Evolutionary conservation across 352 stramenopile species (phyloP).

Genomic region (Pythium rhizo-oryzae): DNA sequence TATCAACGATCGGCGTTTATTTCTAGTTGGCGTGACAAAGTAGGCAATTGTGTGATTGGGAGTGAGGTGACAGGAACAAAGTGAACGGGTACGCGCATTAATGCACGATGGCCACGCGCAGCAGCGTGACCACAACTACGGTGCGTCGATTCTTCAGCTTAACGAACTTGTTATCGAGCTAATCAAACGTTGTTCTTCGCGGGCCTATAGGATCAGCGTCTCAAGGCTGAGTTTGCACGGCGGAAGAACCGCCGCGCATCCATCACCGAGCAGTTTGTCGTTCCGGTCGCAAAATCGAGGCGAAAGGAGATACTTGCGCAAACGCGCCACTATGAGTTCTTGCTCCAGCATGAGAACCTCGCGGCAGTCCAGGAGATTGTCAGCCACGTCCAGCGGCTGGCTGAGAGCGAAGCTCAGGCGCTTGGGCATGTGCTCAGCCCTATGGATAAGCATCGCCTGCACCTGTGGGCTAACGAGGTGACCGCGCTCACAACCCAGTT

Average conservation of each 20-base stretch:
- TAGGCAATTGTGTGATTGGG: background rate
- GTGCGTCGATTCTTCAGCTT: background rate
- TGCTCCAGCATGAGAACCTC: slow-evolving; percentile 56
- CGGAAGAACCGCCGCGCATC: slow-evolving; percentile 54
- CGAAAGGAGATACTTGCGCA: slow-evolving; percentile 54
- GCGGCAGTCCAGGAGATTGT: slow-evolving; percentile 43
- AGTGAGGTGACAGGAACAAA: background rate
- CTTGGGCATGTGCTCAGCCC: slow-evolving; percentile 36
- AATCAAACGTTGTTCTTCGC: too few species aligned
- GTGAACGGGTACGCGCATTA: background rate
- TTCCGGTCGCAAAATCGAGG: slow-evolving; percentile 38
- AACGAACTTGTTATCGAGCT: too few species aligned
- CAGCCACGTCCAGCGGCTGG: slow-evolving; percentile 44
- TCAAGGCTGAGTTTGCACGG: slow-evolving; percentile 57
- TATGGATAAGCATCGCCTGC: slow-evolving; percentile 56
- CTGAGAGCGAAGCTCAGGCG: slow-evolving; percentile 22
- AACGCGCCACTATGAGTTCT: slow-evolving; percentile 49
- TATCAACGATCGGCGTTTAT: background rate
- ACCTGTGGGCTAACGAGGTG: slow-evolving; percentile 42
- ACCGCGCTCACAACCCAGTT: slow-evolving; percentile 49
- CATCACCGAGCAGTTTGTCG: slow-evolving; percentile 50
- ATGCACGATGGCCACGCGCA: slow-evolving; percentile 10
- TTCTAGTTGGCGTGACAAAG: background rate
- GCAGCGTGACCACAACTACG: slow-evolving; percentile 2
- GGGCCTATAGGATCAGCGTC: slow-evolving; percentile 47